A percentile compares a stretch with the other conserved stretches of the same genome.
Evolutionary conservation across 768 basidiomycete species (phyloP).

Genomic region (Hygrophorus russula): DNA sequence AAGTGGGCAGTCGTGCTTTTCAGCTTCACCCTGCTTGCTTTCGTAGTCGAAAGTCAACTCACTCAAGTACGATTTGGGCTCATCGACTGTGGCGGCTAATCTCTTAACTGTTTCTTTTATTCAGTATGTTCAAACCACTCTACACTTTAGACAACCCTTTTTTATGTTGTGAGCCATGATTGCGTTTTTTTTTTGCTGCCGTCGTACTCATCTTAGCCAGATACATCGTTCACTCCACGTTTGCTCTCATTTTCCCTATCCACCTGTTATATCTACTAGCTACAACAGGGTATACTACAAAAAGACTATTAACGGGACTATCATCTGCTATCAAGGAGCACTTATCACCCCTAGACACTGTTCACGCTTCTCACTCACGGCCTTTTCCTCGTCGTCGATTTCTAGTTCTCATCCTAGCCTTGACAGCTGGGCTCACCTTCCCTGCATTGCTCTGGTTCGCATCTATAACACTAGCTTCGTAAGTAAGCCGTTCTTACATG

Average conservation of each 20-base stretch:
- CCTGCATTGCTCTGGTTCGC: constrained; percentile 71
- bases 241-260: constrained; percentile 69
- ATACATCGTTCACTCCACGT: constrained; percentile 79
- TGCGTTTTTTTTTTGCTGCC: neutral
- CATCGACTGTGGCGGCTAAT: neutral
- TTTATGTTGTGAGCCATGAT: constrained; percentile 64
- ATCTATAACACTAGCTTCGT: constrained; percentile 63
- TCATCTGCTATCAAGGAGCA: constrained; percentile 35
- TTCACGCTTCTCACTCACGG: constrained; percentile 7
- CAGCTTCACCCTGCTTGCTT: constrained; percentile 48
- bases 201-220: constrained; percentile 23
- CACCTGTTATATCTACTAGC: constrained; percentile 60
- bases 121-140: constrained; percentile 69
- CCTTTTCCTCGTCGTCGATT: constrained; percentile 23
- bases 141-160: constrained; percentile 79
- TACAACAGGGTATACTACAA: constrained; percentile 35
- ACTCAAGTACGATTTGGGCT: constrained; percentile 46
- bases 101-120: constrained; percentile 3
- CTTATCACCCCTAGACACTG: constrained; percentile 19
- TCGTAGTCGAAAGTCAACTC: constrained; percentile 67
- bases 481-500: constrained; percentile 20
- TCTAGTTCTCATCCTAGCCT: constrained; percentile 22
- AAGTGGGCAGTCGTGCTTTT: constrained; percentile 45
- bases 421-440: constrained; percentile 49
- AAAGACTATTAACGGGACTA: constrained; percentile 42